Base-by-base conservation (phyloP, 108 stramenopile species). In the Heterococcus sp. region DNA sequence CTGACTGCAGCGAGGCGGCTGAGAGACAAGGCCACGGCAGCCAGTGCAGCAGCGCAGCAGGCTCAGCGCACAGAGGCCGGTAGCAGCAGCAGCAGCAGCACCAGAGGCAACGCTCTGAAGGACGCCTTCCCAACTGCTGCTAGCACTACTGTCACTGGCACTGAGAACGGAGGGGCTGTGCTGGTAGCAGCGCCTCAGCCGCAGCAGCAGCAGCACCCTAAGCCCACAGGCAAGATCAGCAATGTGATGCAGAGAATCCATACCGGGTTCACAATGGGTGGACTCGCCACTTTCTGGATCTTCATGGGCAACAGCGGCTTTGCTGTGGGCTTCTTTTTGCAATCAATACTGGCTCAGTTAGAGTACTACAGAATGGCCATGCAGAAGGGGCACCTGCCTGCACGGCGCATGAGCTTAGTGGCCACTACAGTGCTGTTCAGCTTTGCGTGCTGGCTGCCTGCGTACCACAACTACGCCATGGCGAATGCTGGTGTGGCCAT, bases 291-390 rank as follows among this genome's bases (percentile, higher is more conserved):
- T 14, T 71, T 81, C 28, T 96, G 95, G 95, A 93, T 96, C 36
- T 95, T 95, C 76, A 91, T 90, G 37, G 94, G 95, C 1, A 93
- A 94, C 74, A 93, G 91, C 78, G 75, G 94, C 35, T 96, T 96
- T 79, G 93, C 95, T 39, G 76, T 87, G 14, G 86, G 94, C 37
- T 95, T 96, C 77, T 90, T 92, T 28, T 81, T 95, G 73, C 92
- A 94, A 91, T 93, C 94, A 1, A 3, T 84, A 14, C 39, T 88
- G 68, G 88, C 84, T 2, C 94, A 95, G 82, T 88, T 94, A 37
- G 95, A 96, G 88, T 98, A 96, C 85, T 97, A 94, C 84, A 89
- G 95, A n/a, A 95, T 95, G 93, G 92, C 93, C 46, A 93, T 94
- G 89, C 89, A 89, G 76, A 65, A 66, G 65, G 75, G 75, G 40